Evolutionary conservation across 2,329 filamentous ascomycete genomes (phyloP), one percentile per base, ranked within the genome.

Genomic region (Aspergillus brunneoviolaceus): DNA sequence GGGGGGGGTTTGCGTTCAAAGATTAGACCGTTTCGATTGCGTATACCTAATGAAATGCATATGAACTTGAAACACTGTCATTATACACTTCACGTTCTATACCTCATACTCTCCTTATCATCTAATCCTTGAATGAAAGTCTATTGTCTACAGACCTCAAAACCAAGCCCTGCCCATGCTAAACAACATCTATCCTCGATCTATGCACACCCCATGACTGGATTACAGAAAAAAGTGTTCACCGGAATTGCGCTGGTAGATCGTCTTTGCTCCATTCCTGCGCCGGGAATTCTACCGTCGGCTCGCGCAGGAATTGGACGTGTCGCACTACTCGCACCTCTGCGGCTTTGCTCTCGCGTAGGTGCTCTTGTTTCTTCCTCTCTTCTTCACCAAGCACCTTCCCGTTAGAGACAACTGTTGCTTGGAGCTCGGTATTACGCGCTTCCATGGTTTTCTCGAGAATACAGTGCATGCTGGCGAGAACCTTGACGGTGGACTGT

Each of bases 401-500:
- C 3, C 69, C 67, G 21, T 70, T 69, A 14, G 66, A 59, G 1
- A 61, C 57, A 9, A 66, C 60, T 35, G 71, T 67, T 49, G 59
- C 67, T 39, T 73, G 79, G 80, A 94, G 85, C 67, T 87, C 86
- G 62, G 82, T 80, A 67, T 88, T 83, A 59, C 92, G 90, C 66
- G 84, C 85, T 62, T 82, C 81, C 66, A 86, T 83, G 6, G 89
- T 91, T 73, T 84, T 84, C 65, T 82, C 81, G 49, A 99, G 80
- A 45, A 98, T 87, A 67, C 88, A 86, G 72, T 97, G 91, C 94
- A 99, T 98, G 72, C 89, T 95, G 9, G 90, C 92, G 27, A 98
- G 79, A 5, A 96, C 94, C 79, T 90, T 95, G 77, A 95, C 90
- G 2, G 88, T 87, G 0, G 95, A 92, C 63, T 84, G 86, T 1